Conservation (phyloP, 1,284 basidiomycete species). For the Ganoderma multipileum region DNA sequence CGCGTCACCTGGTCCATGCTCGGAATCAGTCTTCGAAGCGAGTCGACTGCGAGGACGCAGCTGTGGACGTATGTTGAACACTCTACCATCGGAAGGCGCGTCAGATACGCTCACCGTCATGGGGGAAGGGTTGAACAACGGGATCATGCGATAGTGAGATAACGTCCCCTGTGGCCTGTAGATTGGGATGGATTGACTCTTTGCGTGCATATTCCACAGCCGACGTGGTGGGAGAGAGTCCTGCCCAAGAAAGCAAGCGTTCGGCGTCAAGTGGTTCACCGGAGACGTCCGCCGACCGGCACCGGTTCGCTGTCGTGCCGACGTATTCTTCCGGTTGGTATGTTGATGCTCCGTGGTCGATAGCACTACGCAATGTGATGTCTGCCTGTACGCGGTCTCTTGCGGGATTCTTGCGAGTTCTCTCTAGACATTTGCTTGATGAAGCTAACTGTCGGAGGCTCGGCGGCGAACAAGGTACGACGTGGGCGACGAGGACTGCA, state of each 20-base stretch:
- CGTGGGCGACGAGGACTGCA: background rate
- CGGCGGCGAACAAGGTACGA: background rate
- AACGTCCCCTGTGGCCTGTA: background rate
- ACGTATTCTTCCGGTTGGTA: background rate
- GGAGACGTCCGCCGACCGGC: background rate
- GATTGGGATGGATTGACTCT: conserved; percentile 4
- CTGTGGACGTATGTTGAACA: background rate
- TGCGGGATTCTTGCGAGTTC: background rate
- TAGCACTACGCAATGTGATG: background rate
- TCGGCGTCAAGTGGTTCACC: background rate
- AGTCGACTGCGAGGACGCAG: background rate
- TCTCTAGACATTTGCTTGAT: background rate
- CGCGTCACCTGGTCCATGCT: background rate
- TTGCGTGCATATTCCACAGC: background rate
- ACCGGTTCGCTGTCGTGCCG: background rate
- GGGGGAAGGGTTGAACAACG: background rate
- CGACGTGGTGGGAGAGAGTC: conserved; percentile 3
- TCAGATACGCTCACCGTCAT: background rate
- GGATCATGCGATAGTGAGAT: background rate
- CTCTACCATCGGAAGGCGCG: background rate
- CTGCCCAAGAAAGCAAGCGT: background rate
- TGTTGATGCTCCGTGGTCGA: background rate
- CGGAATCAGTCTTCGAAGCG: background rate
- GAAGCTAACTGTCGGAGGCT: background rate
- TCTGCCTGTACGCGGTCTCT: background rate